Conservation (phyloP, 345 rosid species). For the Orychophragmus violaceus region DNA sequence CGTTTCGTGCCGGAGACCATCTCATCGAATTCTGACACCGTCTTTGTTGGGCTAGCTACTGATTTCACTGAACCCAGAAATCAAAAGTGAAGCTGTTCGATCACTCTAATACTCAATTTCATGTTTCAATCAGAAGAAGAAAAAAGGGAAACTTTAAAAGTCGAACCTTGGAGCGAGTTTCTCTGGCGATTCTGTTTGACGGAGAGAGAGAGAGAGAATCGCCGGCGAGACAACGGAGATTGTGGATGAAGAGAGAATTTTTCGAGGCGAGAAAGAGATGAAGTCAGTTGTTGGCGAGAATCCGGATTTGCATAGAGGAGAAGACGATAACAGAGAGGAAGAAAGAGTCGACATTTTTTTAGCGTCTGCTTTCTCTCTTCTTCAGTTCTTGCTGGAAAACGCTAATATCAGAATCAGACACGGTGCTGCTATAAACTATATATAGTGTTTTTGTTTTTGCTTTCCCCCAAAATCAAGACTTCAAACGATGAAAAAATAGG, state of each 20-base stretch:
- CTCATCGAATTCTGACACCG: conserved; percentile 68
- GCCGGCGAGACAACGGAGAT: conserved; percentile 9
- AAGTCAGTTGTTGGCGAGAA: conserved; percentile 25
- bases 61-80: conserved; percentile 56
- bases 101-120: neutral
- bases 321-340: conserved; percentile 30
- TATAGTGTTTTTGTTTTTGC: too few species aligned
- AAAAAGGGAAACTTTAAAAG: neutral
- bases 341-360: conserved; percentile 39
- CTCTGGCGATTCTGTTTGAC: conserved; percentile 32
- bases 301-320: conserved; percentile 26
- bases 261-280: conserved; percentile 39
- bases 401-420: too few species aligned
- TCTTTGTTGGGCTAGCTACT: conserved; percentile 72
- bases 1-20: conserved; percentile 76
- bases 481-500: too few species aligned
- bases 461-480: too few species aligned
- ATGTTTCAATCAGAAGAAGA: neutral
- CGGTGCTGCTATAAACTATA: too few species aligned
- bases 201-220: conserved; percentile 28
- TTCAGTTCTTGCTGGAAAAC: too few species aligned
- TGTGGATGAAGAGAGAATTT: neutral
- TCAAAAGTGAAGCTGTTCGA: conserved; percentile 5
- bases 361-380: too few species aligned
- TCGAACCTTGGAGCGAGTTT: conserved; percentile 46